phyloP scores from a whole-genome alignment of 306 rosid species.

The Abrus precatorius region DNA sequence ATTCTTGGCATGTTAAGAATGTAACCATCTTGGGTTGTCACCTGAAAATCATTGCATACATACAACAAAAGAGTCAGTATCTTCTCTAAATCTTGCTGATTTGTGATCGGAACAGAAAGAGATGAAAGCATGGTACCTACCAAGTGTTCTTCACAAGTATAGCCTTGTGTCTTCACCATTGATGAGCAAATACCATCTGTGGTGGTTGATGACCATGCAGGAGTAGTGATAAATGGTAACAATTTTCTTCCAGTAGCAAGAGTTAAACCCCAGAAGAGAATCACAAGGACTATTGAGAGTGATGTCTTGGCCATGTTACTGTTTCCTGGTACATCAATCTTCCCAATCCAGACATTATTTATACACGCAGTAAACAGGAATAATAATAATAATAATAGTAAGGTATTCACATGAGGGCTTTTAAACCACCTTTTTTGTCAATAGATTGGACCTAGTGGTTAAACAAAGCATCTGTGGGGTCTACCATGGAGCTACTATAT shows the following conservation, averaged over 20 bases:
- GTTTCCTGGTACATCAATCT: slow-evolving; percentile 48
- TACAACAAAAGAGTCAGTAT: not conserved
- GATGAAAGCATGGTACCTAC: slow-evolving; percentile 50
- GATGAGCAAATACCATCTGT: slow-evolving; percentile 67
- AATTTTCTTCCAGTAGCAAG: slow-evolving; percentile 43
- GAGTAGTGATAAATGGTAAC: not conserved
- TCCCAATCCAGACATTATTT: slow-evolving; percentile 46
- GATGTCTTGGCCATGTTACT: slow-evolving; percentile 50
- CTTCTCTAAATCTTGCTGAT: slow-evolving; percentile 30
- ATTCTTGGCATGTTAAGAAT: slow-evolving; percentile 80
- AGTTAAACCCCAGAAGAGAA: slow-evolving; percentile 49
- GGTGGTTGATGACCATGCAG: slow-evolving; percentile 42
- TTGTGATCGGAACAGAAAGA: slow-evolving; percentile 35
- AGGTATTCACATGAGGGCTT: slow-evolving; percentile 54
- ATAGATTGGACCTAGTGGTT: slow-evolving; percentile 46
- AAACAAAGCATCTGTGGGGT: slow-evolving; percentile 49
- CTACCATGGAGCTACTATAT: slow-evolving; percentile 33
- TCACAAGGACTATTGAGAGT: slow-evolving; percentile 46
- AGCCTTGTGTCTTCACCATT: slow-evolving; percentile 66
- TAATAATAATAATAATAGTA: not conserved
- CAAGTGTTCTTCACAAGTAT: slow-evolving; percentile 77
- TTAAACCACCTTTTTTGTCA: slow-evolving; percentile 56
- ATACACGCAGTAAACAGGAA: slow-evolving; percentile 47
- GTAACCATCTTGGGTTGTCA: slow-evolving; percentile 75
- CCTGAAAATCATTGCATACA: slow-evolving; percentile 56